A percentile compares a stretch with the other conserved stretches of the same genome.
Conservation (phyloP, 106 monocot species). For the Amphibolis antarctica region DNA sequence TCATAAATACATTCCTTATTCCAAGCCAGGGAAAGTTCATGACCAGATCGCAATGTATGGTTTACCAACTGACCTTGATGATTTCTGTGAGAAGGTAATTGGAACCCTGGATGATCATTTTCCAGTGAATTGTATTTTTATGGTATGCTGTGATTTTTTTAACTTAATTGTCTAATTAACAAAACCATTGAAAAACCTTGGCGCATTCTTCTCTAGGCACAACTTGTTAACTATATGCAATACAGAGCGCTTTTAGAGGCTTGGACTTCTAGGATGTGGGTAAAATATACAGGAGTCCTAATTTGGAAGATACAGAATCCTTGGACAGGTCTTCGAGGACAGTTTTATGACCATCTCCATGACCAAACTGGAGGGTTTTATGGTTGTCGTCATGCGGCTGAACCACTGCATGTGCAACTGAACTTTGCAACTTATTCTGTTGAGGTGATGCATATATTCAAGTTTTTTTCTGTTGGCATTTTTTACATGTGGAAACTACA, state of each 20-base stretch:
- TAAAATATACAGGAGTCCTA: constrained; percentile 78
- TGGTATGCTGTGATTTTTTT: background rate
- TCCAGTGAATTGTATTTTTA: background rate
- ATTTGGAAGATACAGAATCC: constrained; percentile 99
- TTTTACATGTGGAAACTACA: too few species aligned
- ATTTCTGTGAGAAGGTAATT: constrained; percentile 87
- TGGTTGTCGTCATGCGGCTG: constrained; percentile 93
- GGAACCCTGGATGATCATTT: background rate
- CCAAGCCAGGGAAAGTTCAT: constrained; percentile 81
- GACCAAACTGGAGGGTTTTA: constrained; percentile 95
- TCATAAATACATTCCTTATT: constrained; percentile 94
- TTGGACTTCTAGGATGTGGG: constrained; percentile 95
- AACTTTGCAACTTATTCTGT: constrained; percentile 63
- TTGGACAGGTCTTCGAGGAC: constrained; percentile 95
- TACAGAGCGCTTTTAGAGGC: constrained; percentile 94
- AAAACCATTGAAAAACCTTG: background rate
- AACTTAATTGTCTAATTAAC: background rate
- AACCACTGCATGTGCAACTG: constrained; percentile 88
- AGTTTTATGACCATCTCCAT: constrained; percentile 95
- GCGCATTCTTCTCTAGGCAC: constrained; percentile 79
- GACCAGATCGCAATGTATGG: constrained; percentile 89
- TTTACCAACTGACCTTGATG: constrained; percentile 62
- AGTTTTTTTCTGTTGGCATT: background rate
- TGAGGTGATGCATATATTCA: constrained; percentile 37
- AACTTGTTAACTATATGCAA: constrained; percentile 88